Evolutionary conservation across 306 rosid species (phyloP).

Genomic region (Delonix regia): DNA sequence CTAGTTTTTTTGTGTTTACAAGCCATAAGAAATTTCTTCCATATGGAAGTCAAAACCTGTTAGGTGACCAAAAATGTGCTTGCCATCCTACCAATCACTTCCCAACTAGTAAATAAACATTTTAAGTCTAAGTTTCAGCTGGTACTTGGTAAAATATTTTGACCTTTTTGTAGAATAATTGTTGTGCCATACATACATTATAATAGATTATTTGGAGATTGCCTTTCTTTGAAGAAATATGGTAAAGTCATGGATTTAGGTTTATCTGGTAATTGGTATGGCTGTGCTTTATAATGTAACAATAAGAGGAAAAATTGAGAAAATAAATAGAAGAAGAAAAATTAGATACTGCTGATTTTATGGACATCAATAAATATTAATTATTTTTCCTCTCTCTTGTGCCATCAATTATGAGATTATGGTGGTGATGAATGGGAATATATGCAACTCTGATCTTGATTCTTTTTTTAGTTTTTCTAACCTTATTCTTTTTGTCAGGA

Average conservation of each 20-base stretch:
- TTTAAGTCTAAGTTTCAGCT: not conserved
- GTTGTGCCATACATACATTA: not conserved
- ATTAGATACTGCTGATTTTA: not conserved
- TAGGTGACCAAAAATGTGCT: slow-evolving; percentile 25
- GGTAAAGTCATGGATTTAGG: not conserved
- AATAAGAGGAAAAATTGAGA: not conserved
- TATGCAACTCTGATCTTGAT: not conserved
- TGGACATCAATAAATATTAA: not conserved
- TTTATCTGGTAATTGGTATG: not conserved
- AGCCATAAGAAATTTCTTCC: slow-evolving; percentile 21
- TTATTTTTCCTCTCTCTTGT: slow-evolving; percentile 19
- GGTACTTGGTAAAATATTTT: not conserved
- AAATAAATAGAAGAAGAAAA: not conserved
- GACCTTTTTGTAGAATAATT: not conserved
- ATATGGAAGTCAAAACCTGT: slow-evolving; percentile 12
- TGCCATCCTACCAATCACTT: not conserved
- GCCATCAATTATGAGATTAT: slow-evolving; percentile 12
- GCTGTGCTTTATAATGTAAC: not conserved
- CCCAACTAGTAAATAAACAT: not conserved
- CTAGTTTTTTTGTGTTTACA: slow-evolving; percentile 21
- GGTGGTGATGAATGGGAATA: slow-evolving; percentile 27
- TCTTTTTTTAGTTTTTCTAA: slow-evolving; percentile 9
- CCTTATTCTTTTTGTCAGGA: slow-evolving; percentile 59
- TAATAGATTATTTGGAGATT: not conserved
- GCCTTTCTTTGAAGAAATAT: not conserved